These are phyloP conservation scores for Casuarina cunninghamiana DNA, from an alignment of 306 rosid genomes.

Conservation along the genomic window DNA sequence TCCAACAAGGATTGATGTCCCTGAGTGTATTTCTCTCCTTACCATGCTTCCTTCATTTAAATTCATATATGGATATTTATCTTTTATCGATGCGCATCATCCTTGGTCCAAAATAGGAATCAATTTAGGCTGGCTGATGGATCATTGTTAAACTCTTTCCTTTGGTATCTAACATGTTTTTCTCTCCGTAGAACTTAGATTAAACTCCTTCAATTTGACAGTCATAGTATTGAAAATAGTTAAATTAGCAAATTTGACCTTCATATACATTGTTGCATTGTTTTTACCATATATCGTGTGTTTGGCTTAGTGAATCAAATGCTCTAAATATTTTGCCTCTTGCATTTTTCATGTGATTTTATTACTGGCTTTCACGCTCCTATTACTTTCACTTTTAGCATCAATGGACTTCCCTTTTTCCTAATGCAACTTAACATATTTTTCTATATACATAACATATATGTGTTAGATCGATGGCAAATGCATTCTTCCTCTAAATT, in stretches of 20 bases:
- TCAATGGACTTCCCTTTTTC: background rate
- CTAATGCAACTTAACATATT: background rate
- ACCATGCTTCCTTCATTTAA: conserved; percentile 21
- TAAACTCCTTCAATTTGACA: background rate
- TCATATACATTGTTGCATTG: background rate
- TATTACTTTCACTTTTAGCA: background rate
- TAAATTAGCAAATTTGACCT: background rate
- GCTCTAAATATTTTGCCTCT: background rate
- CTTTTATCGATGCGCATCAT: background rate
- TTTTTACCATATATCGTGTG: too few relatives aligned
- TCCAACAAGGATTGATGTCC: conserved; percentile 89
- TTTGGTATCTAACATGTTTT: background rate
- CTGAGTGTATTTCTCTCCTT: conserved; percentile 69
- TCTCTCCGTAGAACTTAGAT: background rate
- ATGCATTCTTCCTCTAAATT: background rate
- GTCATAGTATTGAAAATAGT: background rate
- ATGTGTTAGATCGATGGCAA: background rate
- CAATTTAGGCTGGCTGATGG: background rate
- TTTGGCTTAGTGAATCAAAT: background rate
- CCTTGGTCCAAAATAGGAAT: background rate
- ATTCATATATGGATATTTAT: background rate
- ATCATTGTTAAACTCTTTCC: background rate
- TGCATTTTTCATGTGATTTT: too few relatives aligned
- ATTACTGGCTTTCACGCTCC: background rate
- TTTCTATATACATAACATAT: background rate